Percentiles rank a stretch among this genome's conserved stretches.
phyloP scores from a whole-genome alignment of 1,139 yeast species.

The Arxiozyma telluris region DNA sequence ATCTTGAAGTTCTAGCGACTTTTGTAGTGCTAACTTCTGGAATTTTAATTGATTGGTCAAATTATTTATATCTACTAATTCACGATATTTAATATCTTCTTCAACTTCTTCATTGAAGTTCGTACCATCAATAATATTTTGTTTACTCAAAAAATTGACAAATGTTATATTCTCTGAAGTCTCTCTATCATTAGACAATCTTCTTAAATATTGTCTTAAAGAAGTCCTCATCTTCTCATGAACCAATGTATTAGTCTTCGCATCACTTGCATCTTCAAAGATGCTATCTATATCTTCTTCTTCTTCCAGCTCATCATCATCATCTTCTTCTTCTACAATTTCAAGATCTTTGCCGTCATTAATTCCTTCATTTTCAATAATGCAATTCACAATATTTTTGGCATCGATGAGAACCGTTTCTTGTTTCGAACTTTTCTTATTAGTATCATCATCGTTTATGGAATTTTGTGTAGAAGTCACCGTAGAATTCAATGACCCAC shows the following conservation, averaged over 20 bases:
- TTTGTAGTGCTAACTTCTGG: constrained; percentile 50
- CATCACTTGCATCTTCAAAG: constrained; percentile 23
- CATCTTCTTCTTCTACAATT: not conserved
- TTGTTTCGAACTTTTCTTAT: not conserved
- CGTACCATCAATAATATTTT: constrained; percentile 24
- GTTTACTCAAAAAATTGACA: constrained; percentile 39
- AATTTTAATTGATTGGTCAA: constrained; percentile 62
- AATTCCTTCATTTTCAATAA: constrained; percentile 9
- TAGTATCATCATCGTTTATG: not conserved
- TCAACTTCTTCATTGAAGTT: constrained; percentile 35
- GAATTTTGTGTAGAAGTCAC: not conserved
- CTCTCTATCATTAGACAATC: constrained; percentile 45
- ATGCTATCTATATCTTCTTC: constrained; percentile 20
- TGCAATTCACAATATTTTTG: constrained; percentile 1
- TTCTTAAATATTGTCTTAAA: constrained; percentile 59
- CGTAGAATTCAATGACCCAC: constrained; percentile 1
- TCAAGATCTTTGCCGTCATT: constrained; percentile 10
- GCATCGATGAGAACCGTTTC: not conserved
- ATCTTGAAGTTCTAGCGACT: constrained; percentile 29
- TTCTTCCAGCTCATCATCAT: constrained; percentile 2
- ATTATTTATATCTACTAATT: constrained; percentile 51
- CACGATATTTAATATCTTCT: constrained; percentile 48
- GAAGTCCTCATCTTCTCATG: constrained; percentile 70
- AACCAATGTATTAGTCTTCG: constrained; percentile 30
- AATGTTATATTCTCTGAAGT: constrained; percentile 46